These are phyloP conservation scores for Oryza coarctata DNA, from an alignment of 176 grass and related monocot species.

Conservation along the genomic window DNA sequence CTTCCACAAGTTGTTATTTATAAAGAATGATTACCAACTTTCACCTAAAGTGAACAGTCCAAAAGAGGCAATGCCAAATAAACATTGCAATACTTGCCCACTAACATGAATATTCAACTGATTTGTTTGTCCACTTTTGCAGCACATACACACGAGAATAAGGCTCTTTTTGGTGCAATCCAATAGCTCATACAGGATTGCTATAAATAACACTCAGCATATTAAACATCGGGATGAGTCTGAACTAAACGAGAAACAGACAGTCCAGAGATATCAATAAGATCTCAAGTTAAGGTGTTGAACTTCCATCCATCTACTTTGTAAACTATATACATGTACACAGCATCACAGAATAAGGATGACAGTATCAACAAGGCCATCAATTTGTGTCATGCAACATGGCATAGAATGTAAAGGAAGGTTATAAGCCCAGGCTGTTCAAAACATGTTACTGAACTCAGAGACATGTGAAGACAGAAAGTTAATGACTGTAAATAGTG, in stretches of 20 bases:
- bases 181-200: slow-evolving; percentile 1
- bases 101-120: not conserved
- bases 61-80: not conserved
- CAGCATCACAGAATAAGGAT: not conserved
- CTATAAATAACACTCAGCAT: slow-evolving; percentile 17
- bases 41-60: slow-evolving; percentile 8
- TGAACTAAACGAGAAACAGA: slow-evolving; percentile 21
- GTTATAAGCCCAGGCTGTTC: not conserved
- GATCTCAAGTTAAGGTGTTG: slow-evolving; percentile 9
- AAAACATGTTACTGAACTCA: not conserved
- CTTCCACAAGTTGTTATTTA: not conserved
- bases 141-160: not conserved
- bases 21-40: not conserved
- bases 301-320: not conserved
- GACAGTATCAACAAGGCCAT: not conserved
- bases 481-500: not conserved
- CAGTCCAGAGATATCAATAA: not conserved
- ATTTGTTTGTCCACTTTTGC: not conserved
- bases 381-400: slow-evolving; percentile 4
- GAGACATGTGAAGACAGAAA: not conserved
- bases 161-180: not conserved
- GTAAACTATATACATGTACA: slow-evolving; percentile 15
- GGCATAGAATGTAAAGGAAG: not conserved
- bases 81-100: slow-evolving; percentile 8
- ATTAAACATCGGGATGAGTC: not conserved